phyloP scores from a whole-genome alignment of 1,284 basidiomycete species.

The Puccinia sorghi region DNA sequence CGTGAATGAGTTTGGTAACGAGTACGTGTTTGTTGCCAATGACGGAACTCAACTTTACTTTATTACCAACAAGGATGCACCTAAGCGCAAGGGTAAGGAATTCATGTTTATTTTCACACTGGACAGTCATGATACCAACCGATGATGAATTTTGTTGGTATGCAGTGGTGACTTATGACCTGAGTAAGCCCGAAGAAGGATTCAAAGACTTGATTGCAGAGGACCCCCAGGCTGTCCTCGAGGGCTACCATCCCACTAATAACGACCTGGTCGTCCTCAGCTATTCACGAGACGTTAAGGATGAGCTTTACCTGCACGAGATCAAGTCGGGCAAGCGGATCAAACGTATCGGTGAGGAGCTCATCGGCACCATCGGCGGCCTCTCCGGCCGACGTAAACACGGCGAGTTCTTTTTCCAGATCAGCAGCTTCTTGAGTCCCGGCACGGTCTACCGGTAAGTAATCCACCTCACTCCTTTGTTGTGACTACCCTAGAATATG shows the following conservation, averaged over 20 bases:
- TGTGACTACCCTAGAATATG: too few relatives aligned
- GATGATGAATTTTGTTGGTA: slow-evolving; percentile 52
- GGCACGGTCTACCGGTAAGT: slow-evolving; percentile 69
- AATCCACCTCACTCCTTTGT: not conserved
- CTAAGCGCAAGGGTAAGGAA: slow-evolving; percentile 32
- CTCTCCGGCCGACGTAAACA: slow-evolving; percentile 65
- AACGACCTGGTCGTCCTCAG: slow-evolving; percentile 67
- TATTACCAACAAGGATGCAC: slow-evolving; percentile 50
- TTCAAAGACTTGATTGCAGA: slow-evolving; percentile 72
- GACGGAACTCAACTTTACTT: slow-evolving; percentile 52
- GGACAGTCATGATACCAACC: not conserved
- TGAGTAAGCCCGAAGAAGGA: slow-evolving; percentile 62
- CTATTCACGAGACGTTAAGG: slow-evolving; percentile 78
- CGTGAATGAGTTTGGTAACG: slow-evolving; percentile 67
- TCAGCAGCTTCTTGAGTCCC: slow-evolving; percentile 74
- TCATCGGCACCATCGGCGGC: slow-evolving; percentile 70
- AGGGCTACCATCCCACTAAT: slow-evolving; percentile 64
- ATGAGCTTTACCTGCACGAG: slow-evolving; percentile 75
- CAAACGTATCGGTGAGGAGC: slow-evolving; percentile 67
- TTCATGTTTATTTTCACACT: too few relatives aligned
- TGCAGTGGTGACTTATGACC: slow-evolving; percentile 68
- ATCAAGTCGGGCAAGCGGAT: slow-evolving; percentile 65
- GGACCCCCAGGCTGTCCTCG: slow-evolving; percentile 66
- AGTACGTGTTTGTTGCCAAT: slow-evolving; percentile 60
- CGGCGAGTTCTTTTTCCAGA: slow-evolving; percentile 69